Base-by-base conservation (phyloP, 164 flowering plant species). In the Annona cherimola region DNA sequence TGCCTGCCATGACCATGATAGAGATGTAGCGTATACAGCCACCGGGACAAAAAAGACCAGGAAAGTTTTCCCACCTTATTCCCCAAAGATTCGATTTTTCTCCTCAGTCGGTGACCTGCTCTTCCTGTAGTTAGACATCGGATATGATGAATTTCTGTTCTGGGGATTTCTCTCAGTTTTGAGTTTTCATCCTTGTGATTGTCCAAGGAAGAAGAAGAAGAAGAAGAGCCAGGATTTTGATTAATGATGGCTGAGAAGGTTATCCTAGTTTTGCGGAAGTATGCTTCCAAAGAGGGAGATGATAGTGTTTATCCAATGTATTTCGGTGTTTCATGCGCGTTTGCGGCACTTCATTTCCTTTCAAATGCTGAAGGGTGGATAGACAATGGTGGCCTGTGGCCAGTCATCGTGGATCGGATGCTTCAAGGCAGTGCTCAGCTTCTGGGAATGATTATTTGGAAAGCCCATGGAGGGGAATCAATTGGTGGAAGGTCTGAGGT, bases 291-390 rank as follows among this genome's bases (percentile, higher is more conserved):
- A 76, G 87, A 82, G 61, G 83, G 73, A 69, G 75, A 57, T 39
- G 90, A 87, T 42, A 76, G 79, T 68, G 73, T 89, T 69, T 86
- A 81, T 75, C 90, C 98, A 20, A 83, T 86, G 84, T 89, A 83
- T 76, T 89, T 89, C 73, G 93, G 98, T 50, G 88, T 86, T 74
- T 91, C 98, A 42, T 92, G 92, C 81, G 96, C 97, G 63, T 84
- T 90, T 60, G 81, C 83, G 61, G 96, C 93, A 26, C 86, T 90
- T 5, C 81, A 72, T 40, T 63, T 88, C 61, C 69, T 90, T 67
- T 76, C 89, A 46, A 62, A 41, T 11, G 16, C 43, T 64, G 50
- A 62, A 40, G 71, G 71, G 61, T 69, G 84, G 35, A 81, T 76
- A 1, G 5, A 63, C 55, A 73, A 78, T 64, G 84, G 79, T 71